Conservation (phyloP, 2,329 filamentous ascomycete species). For the Thelonectria blattea region DNA sequence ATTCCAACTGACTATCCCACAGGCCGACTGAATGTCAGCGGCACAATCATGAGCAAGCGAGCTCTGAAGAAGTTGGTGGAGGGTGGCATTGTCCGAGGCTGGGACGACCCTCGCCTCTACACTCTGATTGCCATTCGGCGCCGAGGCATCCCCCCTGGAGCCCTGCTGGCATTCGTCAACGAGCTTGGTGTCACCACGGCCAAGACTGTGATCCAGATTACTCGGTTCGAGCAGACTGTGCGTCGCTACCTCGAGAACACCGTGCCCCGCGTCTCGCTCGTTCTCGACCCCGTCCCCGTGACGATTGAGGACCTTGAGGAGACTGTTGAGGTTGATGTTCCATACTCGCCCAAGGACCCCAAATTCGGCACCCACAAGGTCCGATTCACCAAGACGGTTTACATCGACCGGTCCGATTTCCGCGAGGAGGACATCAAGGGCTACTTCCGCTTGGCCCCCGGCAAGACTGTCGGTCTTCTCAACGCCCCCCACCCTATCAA, state of each 20-base stretch:
- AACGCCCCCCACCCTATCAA: conserved; percentile 75
- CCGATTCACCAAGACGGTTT: conserved; percentile 76
- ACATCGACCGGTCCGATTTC: conserved; percentile 85
- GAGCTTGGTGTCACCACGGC: conserved; percentile 90
- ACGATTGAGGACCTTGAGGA: conserved; percentile 77
- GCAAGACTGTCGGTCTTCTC: conserved; percentile 77
- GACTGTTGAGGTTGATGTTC: conserved; percentile 66
- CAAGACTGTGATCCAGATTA: conserved; percentile 77
- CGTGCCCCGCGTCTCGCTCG: conserved; percentile 86
- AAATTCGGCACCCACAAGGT: conserved; percentile 66
- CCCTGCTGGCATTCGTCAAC: conserved; percentile 87
- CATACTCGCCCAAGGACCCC: conserved; percentile 84
- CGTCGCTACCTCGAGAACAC: conserved; percentile 86
- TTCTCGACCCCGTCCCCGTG: conserved; percentile 84
- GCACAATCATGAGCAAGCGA: conserved; percentile 87
- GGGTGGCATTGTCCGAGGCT: conserved; percentile 78
- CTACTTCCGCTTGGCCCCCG: conserved; percentile 81
- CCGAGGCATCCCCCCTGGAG: conserved; percentile 85
- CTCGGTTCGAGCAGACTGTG: conserved; percentile 84
- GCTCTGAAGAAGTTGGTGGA: conserved; percentile 81
- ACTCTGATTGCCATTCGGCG: conserved; percentile 84
- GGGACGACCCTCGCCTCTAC: conserved; percentile 91
- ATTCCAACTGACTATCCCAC: neutral
- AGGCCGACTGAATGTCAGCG: conserved; percentile 68
- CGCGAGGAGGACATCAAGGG: conserved; percentile 75